phyloP scores from a whole-genome alignment of 257 asterid genomes.

The Solanum etuberosum region DNA sequence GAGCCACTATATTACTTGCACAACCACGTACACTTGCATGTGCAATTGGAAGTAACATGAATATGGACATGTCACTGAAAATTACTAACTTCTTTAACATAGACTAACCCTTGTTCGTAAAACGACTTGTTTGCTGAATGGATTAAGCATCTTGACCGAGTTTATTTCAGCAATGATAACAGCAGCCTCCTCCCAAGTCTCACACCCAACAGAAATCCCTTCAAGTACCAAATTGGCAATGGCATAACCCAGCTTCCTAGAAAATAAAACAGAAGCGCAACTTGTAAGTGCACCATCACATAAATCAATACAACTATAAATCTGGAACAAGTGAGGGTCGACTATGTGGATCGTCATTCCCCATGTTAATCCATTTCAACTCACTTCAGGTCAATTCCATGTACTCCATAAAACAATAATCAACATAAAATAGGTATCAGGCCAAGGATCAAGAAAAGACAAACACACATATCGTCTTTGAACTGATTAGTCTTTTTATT shows the following conservation, averaged over 20 bases:
- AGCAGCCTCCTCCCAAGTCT: conserved; percentile 66
- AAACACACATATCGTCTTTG: neutral
- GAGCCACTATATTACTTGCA: neutral
- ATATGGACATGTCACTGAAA: neutral
- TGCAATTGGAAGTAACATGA: neutral
- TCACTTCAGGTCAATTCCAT: neutral
- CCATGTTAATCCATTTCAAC: neutral
- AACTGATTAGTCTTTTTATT: neutral
- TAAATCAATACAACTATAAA: neutral
- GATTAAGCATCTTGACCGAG: conserved; percentile 59
- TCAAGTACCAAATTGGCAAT: conserved; percentile 53
- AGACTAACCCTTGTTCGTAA: conserved; percentile 50
- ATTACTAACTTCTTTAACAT: neutral
- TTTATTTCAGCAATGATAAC: conserved; percentile 36
- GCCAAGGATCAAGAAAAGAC: neutral
- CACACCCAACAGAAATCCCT: conserved; percentile 42
- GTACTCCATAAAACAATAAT: neutral
- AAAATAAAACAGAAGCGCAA: neutral
- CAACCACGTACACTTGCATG: neutral
- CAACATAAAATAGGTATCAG: neutral
- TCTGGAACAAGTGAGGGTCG: neutral
- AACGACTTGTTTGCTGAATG: conserved; percentile 42
- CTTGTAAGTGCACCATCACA: neutral
- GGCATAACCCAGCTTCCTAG: conserved; percentile 55
- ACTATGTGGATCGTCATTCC: neutral